Base-by-base conservation (phyloP, 148 eudicot species). In the Vaccinium corymbosum region DNA sequence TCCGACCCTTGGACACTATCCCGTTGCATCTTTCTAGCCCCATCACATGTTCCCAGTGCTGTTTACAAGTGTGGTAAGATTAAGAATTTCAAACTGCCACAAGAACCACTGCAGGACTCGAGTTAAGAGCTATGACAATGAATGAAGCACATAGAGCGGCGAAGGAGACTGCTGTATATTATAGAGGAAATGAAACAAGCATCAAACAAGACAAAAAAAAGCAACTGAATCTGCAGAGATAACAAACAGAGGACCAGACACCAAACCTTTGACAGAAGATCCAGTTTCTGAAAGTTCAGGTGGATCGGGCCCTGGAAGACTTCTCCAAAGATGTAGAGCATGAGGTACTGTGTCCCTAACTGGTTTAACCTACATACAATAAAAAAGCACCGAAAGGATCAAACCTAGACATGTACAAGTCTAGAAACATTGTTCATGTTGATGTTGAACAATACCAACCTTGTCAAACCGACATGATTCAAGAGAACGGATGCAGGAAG, bases 391-490 rank as follows among this genome's bases (percentile, higher is more conserved):
- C 76, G 57, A 22, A 86, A 66, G 38, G 71, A 29, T 83, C 89
- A 77, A 87, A 85, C 48, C 42, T 83, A 56, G 80, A 75, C 79
- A 79, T 80, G 79, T 29, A 32, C 16, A 46, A 27, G 80, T 19
- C 70, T 71, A 57, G 19, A 83, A 14, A 83, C 32, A 27, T 66
- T 19, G 22, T 57, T 27, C 16, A 68, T 71, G 2, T 49, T 78
- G 71, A 49, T 80, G 19, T 17, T 68, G 49, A 81, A 49, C 50
- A 38, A 74, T 71, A 75, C 85, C 59, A 53, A 93, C 98, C 98
- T 94, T 95, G 86, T 95, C 98, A 80, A 94, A 95, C 20, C 97
- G 98, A 87, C 98, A 93, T 72, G 94, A 89, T 86, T 95, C 98
- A 42, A 95, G 95, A 57, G 91, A 85, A 86, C 86, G 91, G 75